A percentile compares a stretch with the other conserved stretches of the same genome.
Conservation (phyloP, 495 filamentous ascomycete genomes). For the Clohesyomyces aquaticus region DNA sequence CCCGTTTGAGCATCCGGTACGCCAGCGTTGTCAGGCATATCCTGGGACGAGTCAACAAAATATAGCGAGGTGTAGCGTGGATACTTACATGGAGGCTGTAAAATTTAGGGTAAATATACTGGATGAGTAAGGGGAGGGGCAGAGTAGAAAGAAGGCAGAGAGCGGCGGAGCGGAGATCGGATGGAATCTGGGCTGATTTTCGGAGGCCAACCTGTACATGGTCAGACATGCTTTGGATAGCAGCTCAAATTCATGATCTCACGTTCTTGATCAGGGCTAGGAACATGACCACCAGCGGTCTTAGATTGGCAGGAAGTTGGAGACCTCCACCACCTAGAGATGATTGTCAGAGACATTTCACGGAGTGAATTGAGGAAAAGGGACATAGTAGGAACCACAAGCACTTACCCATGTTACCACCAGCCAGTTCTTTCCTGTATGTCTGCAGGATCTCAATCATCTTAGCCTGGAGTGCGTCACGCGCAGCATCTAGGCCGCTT, state of each 20-base stretch:
- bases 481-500: slow-evolving; percentile 84
- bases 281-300: slow-evolving; percentile 87
- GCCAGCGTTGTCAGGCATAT: slow-evolving; percentile 96
- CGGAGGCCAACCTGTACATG: slow-evolving; percentile 76
- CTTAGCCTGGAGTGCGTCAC: slow-evolving; percentile 88
- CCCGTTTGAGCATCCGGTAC: slow-evolving; percentile 81
- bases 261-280: slow-evolving; percentile 93
- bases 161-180: slow-evolving; percentile 90
- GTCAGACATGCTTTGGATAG: slow-evolving; percentile 37
- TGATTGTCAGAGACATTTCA: not conserved
- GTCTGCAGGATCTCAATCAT: slow-evolving; percentile 90
- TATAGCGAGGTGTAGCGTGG: not conserved
- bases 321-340: slow-evolving; percentile 67
- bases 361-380: no score
- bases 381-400: not conserved
- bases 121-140: slow-evolving; percentile 86
- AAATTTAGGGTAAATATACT: slow-evolving; percentile 89
- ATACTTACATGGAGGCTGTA: slow-evolving; percentile 43
- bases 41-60: slow-evolving; percentile 72
- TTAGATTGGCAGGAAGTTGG: slow-evolving; percentile 90
- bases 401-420: slow-evolving; percentile 83
- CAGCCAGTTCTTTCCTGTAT: slow-evolving; percentile 94
- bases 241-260: slow-evolving; percentile 43
- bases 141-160: slow-evolving; percentile 91
- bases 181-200: slow-evolving; percentile 94